A percentile compares a stretch with the other conserved stretches of the same genome.
Evolutionary conservation across 768 basidiomycete species (phyloP).

Genomic region (Leccinum broughii): DNA sequence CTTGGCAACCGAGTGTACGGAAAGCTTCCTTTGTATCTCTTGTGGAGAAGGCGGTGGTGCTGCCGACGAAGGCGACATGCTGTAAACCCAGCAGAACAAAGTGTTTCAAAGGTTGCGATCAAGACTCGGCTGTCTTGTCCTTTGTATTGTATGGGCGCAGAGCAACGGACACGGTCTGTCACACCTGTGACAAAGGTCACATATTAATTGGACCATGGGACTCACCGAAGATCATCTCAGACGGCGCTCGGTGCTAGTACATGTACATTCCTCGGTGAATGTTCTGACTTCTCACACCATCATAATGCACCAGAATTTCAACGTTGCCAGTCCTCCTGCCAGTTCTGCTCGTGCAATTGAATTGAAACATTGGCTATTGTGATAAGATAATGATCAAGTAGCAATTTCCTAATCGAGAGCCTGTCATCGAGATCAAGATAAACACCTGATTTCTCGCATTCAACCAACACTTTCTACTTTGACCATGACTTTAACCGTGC

Average conservation of each 20-base stretch:
- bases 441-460: not conserved
- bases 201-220: not conserved
- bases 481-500: constrained; percentile 50
- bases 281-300: not conserved
- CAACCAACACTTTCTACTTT: not conserved
- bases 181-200: constrained; percentile 26
- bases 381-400: constrained; percentile 6
- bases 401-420: constrained; percentile 14
- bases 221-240: constrained; percentile 3
- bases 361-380: constrained; percentile 8
- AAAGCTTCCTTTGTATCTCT: constrained; percentile 85
- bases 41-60: constrained; percentile 75
- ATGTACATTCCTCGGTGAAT: not conserved
- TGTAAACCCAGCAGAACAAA: constrained; percentile 10
- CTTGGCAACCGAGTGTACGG: constrained; percentile 63
- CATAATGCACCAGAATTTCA: not conserved
- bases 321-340: not conserved
- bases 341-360: constrained; percentile 1
- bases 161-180: constrained; percentile 22
- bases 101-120: constrained; percentile 14
- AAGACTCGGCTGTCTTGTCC: constrained; percentile 8
- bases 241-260: constrained; percentile 13
- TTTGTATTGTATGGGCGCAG: constrained; percentile 5
- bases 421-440: constrained; percentile 21
- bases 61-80: constrained; percentile 32